These are phyloP conservation scores for Cunninghamia lanceolata DNA, from an alignment of 75 land plant species.

Conservation along the genomic window DNA sequence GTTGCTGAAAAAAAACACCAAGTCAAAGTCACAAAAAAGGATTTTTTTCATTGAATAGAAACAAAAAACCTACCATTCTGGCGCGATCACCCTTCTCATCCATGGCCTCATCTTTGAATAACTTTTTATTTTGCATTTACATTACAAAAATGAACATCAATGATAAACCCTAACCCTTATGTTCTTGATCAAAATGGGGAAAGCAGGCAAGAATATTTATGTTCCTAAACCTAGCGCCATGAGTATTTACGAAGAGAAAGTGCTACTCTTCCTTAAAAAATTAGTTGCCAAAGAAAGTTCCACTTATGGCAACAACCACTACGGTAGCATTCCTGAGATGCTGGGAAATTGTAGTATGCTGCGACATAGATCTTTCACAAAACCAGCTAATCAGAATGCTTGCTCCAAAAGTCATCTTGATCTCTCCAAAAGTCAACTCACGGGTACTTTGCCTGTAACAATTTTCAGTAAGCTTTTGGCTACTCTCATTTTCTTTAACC, in stretches of 20 bases:
- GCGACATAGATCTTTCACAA: conserved; percentile 25
- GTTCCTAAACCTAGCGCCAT: conserved; percentile 1
- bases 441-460: conserved; percentile 40
- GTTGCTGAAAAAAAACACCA: not conserved
- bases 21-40: not conserved
- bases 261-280: not conserved
- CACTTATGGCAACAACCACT: conserved; percentile 19
- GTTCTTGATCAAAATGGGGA: not conserved
- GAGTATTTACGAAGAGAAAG: not conserved
- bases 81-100: conserved; percentile 96
- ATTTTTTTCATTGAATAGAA: not conserved
- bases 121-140: conserved; percentile 41
- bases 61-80: conserved; percentile 61
- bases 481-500: conserved; percentile 20
- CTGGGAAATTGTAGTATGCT: conserved; percentile 27
- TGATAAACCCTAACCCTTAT: conserved; percentile 3
- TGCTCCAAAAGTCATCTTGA: conserved; percentile 24
- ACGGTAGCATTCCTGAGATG: conserved; percentile 26
- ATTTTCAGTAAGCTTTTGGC: conserved; percentile 31
- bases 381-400: conserved; percentile 31
- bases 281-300: not conserved
- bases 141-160: not conserved
- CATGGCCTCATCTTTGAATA: conserved; percentile 82
- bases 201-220: not conserved
- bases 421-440: conserved; percentile 27